These are phyloP conservation scores for Ustilago trichophora DNA, from an alignment of 1,284 basidiomycete species.

Conservation along the genomic window DNA sequence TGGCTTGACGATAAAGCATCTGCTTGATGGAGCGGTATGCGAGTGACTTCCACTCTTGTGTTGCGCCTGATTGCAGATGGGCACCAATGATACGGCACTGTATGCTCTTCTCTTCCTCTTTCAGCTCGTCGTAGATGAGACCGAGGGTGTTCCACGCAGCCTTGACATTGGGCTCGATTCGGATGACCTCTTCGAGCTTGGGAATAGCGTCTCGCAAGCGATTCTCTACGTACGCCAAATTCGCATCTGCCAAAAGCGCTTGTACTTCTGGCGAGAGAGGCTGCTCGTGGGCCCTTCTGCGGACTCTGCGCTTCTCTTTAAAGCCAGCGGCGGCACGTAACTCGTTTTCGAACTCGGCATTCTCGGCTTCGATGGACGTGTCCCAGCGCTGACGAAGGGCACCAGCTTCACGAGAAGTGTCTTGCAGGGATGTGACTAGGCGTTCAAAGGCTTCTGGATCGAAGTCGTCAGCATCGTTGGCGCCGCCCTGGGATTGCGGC, in stretches of 20 bases:
- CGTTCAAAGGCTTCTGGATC: slow-evolving; percentile 51
- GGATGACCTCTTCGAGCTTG: slow-evolving; percentile 88
- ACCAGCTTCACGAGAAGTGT: slow-evolving; percentile 36
- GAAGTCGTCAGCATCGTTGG: slow-evolving; percentile 35
- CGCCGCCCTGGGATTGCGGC: not conserved
- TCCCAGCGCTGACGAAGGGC: slow-evolving; percentile 49
- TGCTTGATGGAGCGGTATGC: slow-evolving; percentile 72
- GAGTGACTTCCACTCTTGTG: slow-evolving; percentile 85
- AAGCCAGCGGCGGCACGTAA: slow-evolving; percentile 54
- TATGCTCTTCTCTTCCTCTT: slow-evolving; percentile 77
- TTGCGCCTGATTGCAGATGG: slow-evolving; percentile 79
- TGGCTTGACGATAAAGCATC: slow-evolving; percentile 81
- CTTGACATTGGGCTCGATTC: slow-evolving; percentile 85
- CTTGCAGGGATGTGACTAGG: slow-evolving; percentile 49
- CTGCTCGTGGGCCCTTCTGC: slow-evolving; percentile 39
- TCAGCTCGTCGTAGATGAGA: slow-evolving; percentile 77
- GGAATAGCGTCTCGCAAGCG: slow-evolving; percentile 77
- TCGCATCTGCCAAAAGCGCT: slow-evolving; percentile 82
- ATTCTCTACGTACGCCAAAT: slow-evolving; percentile 82
- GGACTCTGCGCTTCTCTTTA: slow-evolving; percentile 36
- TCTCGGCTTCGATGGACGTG: slow-evolving; percentile 56
- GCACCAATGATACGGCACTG: slow-evolving; percentile 89
- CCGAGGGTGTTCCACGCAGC: slow-evolving; percentile 87
- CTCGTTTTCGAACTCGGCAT: slow-evolving; percentile 59
- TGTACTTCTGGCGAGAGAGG: slow-evolving; percentile 81